A percentile compares a stretch with the other conserved stretches of the same genome.
Conservation (phyloP, 2,329 filamentous ascomycete species). For the Beauveria asiatica region DNA sequence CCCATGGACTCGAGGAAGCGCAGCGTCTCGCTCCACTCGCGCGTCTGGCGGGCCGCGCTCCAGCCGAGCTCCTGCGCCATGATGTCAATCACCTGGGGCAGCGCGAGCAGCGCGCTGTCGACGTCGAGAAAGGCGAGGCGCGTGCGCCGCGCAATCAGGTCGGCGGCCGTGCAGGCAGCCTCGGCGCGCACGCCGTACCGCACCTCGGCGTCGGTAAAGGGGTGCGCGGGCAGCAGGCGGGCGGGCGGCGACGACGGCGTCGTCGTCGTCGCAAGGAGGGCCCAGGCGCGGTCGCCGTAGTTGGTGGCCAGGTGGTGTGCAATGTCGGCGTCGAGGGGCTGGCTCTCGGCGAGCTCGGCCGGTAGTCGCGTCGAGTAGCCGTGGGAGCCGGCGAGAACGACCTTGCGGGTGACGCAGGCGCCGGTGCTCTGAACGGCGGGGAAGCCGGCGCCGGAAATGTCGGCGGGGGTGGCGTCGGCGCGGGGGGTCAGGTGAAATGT, state of each 20-base stretch:
- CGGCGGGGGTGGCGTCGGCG: slow-evolving; percentile 41
- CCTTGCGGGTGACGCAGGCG: slow-evolving; percentile 63
- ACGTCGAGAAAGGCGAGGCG: slow-evolving; percentile 70
- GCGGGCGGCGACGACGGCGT: slow-evolving; percentile 40
- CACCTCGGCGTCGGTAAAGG: slow-evolving; percentile 66
- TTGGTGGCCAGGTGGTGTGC: slow-evolving; percentile 32
- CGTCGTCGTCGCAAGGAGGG: slow-evolving; percentile 53
- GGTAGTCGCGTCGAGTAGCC: slow-evolving; percentile 42
- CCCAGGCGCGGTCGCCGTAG: slow-evolving; percentile 56
- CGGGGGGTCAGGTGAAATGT: slow-evolving; percentile 52
- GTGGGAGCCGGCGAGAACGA: slow-evolving; percentile 68
- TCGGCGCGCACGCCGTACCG: slow-evolving; percentile 64
- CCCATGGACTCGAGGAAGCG: slow-evolving; percentile 38
- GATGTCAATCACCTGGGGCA: slow-evolving; percentile 62
- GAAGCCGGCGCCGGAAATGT: slow-evolving; percentile 51
- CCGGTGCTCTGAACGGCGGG: slow-evolving; percentile 48
- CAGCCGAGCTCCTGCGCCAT: slow-evolving; percentile 64
- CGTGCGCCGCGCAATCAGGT: slow-evolving; percentile 62
- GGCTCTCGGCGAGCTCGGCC: slow-evolving; percentile 26
- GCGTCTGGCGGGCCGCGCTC: slow-evolving; percentile 48
- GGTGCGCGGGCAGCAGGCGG: slow-evolving; percentile 57
- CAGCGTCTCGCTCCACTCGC: slow-evolving; percentile 45
- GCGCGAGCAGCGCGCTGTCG: slow-evolving; percentile 58
- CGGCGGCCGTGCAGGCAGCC: slow-evolving; percentile 63
- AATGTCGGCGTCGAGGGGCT: slow-evolving; percentile 29